Conservation (phyloP, 192 early-diverging fungal genomes). For the Geranomyces variabilis region DNA sequence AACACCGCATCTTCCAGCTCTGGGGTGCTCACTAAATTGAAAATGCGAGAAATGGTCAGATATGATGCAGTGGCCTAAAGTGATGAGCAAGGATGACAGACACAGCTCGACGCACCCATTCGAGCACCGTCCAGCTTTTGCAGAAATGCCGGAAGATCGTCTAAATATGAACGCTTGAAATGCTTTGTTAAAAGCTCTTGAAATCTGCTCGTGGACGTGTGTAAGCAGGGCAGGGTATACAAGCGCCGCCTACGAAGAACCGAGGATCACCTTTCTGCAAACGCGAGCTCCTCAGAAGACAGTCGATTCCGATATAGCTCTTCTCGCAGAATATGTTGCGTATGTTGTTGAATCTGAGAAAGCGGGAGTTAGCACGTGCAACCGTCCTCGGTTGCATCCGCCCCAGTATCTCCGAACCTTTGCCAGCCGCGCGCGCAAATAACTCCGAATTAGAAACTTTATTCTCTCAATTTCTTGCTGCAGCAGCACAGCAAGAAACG, state of each 20-base stretch:
- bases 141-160: constrained; percentile 50
- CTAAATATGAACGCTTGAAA: constrained; percentile 54
- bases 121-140: constrained; percentile 54
- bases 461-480: constrained; percentile 71
- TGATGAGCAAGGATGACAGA: too few relatives aligned
- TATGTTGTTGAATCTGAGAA: constrained; percentile 62
- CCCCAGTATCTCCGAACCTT: constrained; percentile 46
- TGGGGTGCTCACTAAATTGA: constrained; percentile 40
- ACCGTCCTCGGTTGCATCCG: not conserved
- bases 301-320: constrained; percentile 41
- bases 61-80: too few relatives aligned
- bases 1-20: constrained; percentile 67
- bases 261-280: constrained; percentile 32
- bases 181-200: constrained; percentile 51
- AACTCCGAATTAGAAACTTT: constrained; percentile 65
- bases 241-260: not conserved
- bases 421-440: constrained; percentile 63
- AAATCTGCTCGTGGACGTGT: constrained; percentile 47
- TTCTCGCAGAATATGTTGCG: constrained; percentile 46
- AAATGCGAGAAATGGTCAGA: not conserved
- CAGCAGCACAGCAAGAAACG: constrained; percentile 60
- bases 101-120: constrained; percentile 28
- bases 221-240: not conserved
- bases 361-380: not conserved
- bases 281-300: constrained; percentile 53